Conservation (phyloP, 106 monocot species). For the Platanthera guangdongensis region DNA sequence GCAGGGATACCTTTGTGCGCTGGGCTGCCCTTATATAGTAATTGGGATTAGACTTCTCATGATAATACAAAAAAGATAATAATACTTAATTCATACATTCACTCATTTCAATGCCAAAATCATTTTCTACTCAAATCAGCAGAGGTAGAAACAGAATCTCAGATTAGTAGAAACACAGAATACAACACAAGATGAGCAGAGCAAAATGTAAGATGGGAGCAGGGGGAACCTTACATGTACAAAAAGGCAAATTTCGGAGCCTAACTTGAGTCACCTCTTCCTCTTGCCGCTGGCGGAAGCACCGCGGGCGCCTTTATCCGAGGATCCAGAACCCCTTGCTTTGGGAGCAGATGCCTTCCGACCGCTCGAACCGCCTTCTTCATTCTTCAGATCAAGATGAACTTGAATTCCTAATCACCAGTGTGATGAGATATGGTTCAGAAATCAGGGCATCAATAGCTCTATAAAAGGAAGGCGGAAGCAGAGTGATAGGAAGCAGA, state of each 20-base stretch:
- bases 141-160: neutral
- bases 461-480: neutral
- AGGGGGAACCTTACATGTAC: neutral
- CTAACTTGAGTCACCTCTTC: conserved; percentile 31
- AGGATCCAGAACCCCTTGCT: conserved; percentile 34
- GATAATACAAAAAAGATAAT: no score
- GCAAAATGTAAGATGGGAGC: neutral
- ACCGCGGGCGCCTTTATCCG: conserved; percentile 18
- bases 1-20: no score
- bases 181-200: neutral
- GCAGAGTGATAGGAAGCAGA: conserved; percentile 6
- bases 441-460: neutral
- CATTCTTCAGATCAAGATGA: conserved; percentile 61
- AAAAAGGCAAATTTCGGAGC: neutral
- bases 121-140: no score
- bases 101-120: no score
- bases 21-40: no score
- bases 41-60: no score
- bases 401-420: conserved; percentile 62
- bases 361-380: conserved; percentile 25
- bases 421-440: no score
- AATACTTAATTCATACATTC: no score
- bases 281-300: conserved; percentile 49
- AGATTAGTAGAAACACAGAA: neutral
- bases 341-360: conserved; percentile 48